These are phyloP conservation scores for Gossypium anomalum DNA, from an alignment of 345 rosid species.

Conservation along the genomic window DNA sequence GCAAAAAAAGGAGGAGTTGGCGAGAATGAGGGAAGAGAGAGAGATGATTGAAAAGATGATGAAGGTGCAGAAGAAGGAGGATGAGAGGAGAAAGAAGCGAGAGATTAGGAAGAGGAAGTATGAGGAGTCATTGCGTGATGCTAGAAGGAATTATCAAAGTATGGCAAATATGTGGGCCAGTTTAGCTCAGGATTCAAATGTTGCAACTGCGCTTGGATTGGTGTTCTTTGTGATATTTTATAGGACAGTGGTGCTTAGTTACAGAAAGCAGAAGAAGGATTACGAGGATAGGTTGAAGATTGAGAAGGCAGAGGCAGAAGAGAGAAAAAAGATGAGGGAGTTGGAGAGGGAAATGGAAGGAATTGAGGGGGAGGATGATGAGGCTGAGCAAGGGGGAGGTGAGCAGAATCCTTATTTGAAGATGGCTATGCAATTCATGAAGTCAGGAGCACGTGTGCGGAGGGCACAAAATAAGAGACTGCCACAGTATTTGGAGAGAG, in stretches of 20 bases:
- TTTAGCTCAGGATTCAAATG: conserved; percentile 62
- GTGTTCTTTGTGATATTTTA: conserved; percentile 78
- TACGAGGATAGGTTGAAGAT: conserved; percentile 89
- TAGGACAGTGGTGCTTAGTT: conserved; percentile 70
- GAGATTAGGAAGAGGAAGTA: conserved; percentile 52
- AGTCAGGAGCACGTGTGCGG: conserved; percentile 88
- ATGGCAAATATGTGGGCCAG: conserved; percentile 62
- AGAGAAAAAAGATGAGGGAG: conserved; percentile 80
- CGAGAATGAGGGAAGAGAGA: conserved; percentile 52
- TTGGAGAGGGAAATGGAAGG: conserved; percentile 81
- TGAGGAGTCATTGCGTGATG: conserved; percentile 61
- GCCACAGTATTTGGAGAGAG: conserved; percentile 87
- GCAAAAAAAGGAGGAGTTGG: conserved; percentile 54
- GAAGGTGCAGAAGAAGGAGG: conserved; percentile 55
- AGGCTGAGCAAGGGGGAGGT: conserved; percentile 47
- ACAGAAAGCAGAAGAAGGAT: conserved; percentile 83
- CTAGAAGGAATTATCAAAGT: conserved; percentile 41
- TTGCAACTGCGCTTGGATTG: conserved; percentile 60
- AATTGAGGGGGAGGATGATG: conserved; percentile 50
- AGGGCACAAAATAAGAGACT: conserved; percentile 58
- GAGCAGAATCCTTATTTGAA: conserved; percentile 73
- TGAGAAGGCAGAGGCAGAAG: conserved; percentile 91
- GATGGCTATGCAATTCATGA: conserved; percentile 91
- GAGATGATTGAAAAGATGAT: conserved; percentile 64
- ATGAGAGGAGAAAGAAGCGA: conserved; percentile 50